Conservation (phyloP, 371 early-diverging fungal species). For the Mitosporidium daphniae region DNA sequence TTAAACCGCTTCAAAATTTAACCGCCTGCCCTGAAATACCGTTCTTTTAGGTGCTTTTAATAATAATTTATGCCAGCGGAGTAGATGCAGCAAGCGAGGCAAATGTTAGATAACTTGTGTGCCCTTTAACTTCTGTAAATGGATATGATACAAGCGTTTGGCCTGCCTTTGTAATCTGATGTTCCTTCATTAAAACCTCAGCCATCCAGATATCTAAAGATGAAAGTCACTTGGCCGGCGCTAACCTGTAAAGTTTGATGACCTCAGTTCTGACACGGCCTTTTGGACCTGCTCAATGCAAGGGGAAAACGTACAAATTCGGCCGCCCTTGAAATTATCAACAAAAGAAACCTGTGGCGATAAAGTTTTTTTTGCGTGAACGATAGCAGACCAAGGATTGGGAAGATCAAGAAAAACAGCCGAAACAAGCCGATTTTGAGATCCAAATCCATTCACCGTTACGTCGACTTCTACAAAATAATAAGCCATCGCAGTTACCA, state of each 20-base stretch:
- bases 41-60: no score
- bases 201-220: constrained; percentile 1
- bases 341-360: not conserved
- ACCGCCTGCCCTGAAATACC: no score
- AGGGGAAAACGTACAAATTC: constrained; percentile 63
- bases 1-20: no score
- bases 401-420: constrained; percentile 70
- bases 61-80: no score
- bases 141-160: not conserved
- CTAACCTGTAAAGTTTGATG: not conserved
- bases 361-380: constrained; percentile 17
- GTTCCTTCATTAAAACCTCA: not conserved
- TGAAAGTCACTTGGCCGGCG: not conserved
- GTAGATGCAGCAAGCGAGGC: not conserved
- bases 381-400: constrained; percentile 68
- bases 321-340: constrained; percentile 9
- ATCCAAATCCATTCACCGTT: not conserved
- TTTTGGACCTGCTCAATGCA: constrained; percentile 68
- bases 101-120: not conserved
- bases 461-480: not conserved
- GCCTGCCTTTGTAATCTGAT: not conserved
- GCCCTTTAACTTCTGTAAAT: not conserved
- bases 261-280: constrained; percentile 7
- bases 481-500: no score
- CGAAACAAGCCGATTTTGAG: not conserved